Evolutionary conservation across 2,329 filamentous ascomycete species (phyloP).

Genomic region (Phyllachora maydis): DNA sequence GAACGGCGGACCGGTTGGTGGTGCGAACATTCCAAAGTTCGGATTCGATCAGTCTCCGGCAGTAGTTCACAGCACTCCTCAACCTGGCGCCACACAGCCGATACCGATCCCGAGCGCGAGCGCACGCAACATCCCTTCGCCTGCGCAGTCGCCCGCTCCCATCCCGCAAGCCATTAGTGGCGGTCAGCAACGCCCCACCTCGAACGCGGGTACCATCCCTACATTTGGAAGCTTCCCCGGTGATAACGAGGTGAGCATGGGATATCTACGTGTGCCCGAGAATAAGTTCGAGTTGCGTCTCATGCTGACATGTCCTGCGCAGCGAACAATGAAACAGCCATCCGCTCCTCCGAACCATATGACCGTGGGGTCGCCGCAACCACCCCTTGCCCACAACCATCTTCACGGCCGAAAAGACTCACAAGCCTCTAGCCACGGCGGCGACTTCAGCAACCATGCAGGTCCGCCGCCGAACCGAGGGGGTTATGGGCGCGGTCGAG

Average conservation of each 20-base stretch:
- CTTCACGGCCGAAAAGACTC: slow-evolving; percentile 74
- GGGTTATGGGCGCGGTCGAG: slow-evolving; percentile 24
- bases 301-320: slow-evolving; percentile 8
- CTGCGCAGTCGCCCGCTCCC: slow-evolving; percentile 74
- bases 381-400: too few relatives aligned
- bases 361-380: slow-evolving; percentile 33
- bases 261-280: too few relatives aligned
- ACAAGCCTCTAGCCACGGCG: slow-evolving; percentile 60
- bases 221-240: slow-evolving; percentile 71
- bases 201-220: slow-evolving; percentile 47
- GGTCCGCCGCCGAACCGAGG: slow-evolving; percentile 38
- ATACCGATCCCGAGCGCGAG: slow-evolving; percentile 45
- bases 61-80: slow-evolving; percentile 45
- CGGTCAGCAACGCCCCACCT: slow-evolving; percentile 70
- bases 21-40: slow-evolving; percentile 46
- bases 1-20: slow-evolving; percentile 48
- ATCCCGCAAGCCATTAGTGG: slow-evolving; percentile 81
- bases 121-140: slow-evolving; percentile 60
- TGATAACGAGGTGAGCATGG: slow-evolving; percentile 60
- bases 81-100: slow-evolving; percentile 29
- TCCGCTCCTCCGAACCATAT: slow-evolving; percentile 40
- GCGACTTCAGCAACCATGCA: too few relatives aligned
- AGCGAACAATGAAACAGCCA: slow-evolving; percentile 50
- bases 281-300: too few relatives aligned
- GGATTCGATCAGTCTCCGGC: slow-evolving; percentile 55